A percentile compares a stretch with the other conserved stretches of the same genome.
phyloP scores from a whole-genome alignment of 768 basidiomycete species.

The Amanita thiersii region DNA sequence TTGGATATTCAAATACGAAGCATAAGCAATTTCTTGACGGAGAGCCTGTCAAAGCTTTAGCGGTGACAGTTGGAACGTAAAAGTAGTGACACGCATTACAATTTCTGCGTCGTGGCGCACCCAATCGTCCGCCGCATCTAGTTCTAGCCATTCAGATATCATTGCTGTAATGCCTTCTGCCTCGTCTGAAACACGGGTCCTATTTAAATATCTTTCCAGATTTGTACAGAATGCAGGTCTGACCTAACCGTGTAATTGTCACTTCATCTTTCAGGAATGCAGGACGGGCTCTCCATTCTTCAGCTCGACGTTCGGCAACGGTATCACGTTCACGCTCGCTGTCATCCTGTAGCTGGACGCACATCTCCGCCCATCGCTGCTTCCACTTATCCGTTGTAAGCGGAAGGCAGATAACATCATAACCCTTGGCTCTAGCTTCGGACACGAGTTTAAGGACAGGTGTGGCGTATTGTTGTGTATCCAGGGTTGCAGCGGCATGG shows the following conservation, averaged over 20 bases:
- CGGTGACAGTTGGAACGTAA: slow-evolving; percentile 2
- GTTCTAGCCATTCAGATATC: slow-evolving; percentile 90
- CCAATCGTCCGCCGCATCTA: slow-evolving; percentile 90
- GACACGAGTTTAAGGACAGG: slow-evolving; percentile 43
- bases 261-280: slow-evolving; percentile 79
- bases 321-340: slow-evolving; percentile 28
- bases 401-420: slow-evolving; percentile 73
- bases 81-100: slow-evolving; percentile 36
- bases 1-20: slow-evolving; percentile 83
- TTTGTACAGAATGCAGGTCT: slow-evolving; percentile 20
- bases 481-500: slow-evolving; percentile 18
- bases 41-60: slow-evolving; percentile 53
- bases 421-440: slow-evolving; percentile 56
- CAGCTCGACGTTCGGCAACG: slow-evolving; percentile 56
- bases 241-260: slow-evolving; percentile 82
- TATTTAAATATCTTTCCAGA: slow-evolving; percentile 4
- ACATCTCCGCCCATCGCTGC: slow-evolving; percentile 84
- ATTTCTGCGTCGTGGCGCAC: slow-evolving; percentile 95
- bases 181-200: slow-evolving; percentile 43
- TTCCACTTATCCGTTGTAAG: slow-evolving; percentile 87
- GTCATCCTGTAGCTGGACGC: slow-evolving; percentile 50
- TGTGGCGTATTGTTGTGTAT: slow-evolving; percentile 24
- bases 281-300: slow-evolving; percentile 81
- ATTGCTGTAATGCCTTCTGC: slow-evolving; percentile 65
- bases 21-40: slow-evolving; percentile 87